Base-by-base conservation (phyloP, 257 asterid genomes). In the Craterostigma plantagineum region DNA sequence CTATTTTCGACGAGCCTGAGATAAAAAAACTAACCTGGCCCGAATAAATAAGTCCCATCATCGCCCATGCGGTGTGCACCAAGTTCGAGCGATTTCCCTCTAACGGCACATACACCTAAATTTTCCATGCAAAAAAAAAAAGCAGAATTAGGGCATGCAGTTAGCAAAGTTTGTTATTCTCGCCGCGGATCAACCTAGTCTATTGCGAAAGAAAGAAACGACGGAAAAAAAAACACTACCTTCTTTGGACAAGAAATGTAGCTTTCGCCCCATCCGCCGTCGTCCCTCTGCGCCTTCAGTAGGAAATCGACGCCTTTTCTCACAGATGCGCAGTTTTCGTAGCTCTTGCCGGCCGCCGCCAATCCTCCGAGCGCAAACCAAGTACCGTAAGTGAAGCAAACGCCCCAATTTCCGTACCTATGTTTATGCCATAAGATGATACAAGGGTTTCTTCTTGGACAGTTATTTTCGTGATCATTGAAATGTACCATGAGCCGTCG, bases 251-350 rank as follows among this genome's bases (percentile, higher is more conserved):
- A 73, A 10, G 91, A 83, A 16, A 68, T 71, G 53, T 69, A 83
- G 71, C 95, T 83, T 57, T 83, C 93, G 7, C 95, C 84, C 95
- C 95, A 79, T 10, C 93, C 93, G 35, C 95, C 95, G 56, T 79
- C 68, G 2, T 49, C 67, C 11, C 62, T 72, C 38, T 83, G 95
- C 46, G 80, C 48, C 44, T 52, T 62, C 1, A 83, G 51, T 35
- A 83, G 63, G 52, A 83, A 83, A 14, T 57, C 48, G 30, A 76
- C 87, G 5, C 64, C 79, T 65, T 53, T 79, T n/a, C 73, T 58
- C 9, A 83, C 57, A 10, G 80, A 54, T 14, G 53, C 49, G 34
- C 81, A 69, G 16, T 70, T 71, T 15, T 48, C 33, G 49, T 69
- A 76, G 11, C 62, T 67, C 53, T 54, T 74, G 7, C 95, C 93